Conservation (phyloP, 1,139 yeast species). For the Pichia kudriavzevii region DNA sequence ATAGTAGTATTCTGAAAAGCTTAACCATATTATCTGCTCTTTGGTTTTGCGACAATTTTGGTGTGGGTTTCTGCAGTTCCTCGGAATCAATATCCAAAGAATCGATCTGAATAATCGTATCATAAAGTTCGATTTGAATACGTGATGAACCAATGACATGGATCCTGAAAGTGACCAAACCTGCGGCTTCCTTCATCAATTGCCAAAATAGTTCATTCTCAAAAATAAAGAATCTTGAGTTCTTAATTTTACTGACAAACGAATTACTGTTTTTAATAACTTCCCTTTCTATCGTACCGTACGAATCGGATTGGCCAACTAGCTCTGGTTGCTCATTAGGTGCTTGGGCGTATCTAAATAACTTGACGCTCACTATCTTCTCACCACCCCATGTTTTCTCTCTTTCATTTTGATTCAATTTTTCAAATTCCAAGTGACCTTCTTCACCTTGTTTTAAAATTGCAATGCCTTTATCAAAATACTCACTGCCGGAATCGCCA, state of each 20-base stretch:
- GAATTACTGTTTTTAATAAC: slow-evolving; percentile 7
- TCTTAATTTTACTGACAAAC: slow-evolving; percentile 37
- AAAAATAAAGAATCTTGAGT: slow-evolving; percentile 64
- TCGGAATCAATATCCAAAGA: slow-evolving; percentile 4
- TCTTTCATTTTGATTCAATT: slow-evolving; percentile 21
- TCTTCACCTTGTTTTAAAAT: slow-evolving; percentile 37
- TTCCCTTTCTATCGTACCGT: slow-evolving; percentile 5
- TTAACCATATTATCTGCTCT: slow-evolving; percentile 48
- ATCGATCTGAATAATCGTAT: slow-evolving; percentile 60
- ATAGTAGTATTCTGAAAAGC: slow-evolving; percentile 52
- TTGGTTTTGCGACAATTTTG: slow-evolving; percentile 21
- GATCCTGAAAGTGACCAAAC: slow-evolving; percentile 66
- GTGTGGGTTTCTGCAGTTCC: slow-evolving; percentile 4
- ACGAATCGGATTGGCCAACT: slow-evolving; percentile 12
- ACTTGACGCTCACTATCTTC: slow-evolving; percentile 45
- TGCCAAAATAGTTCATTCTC: slow-evolving; percentile 79
- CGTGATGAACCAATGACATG: slow-evolving; percentile 55
- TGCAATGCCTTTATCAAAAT: slow-evolving; percentile 69
- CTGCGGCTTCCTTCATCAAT: slow-evolving; percentile 66
- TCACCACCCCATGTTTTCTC: slow-evolving; percentile 26
- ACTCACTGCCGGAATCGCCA: slow-evolving; percentile 83
- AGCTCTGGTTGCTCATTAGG: slow-evolving; percentile 5
- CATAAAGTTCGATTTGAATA: slow-evolving; percentile 55
- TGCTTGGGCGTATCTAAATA: slow-evolving; percentile 23
- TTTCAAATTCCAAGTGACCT: slow-evolving; percentile 26